Percentiles rank a stretch among this genome's conserved stretches.
These are phyloP conservation scores for Pyrenochaeta sp. DNA, from an alignment of 2,329 filamentous ascomycete species.

Conservation along the genomic window DNA sequence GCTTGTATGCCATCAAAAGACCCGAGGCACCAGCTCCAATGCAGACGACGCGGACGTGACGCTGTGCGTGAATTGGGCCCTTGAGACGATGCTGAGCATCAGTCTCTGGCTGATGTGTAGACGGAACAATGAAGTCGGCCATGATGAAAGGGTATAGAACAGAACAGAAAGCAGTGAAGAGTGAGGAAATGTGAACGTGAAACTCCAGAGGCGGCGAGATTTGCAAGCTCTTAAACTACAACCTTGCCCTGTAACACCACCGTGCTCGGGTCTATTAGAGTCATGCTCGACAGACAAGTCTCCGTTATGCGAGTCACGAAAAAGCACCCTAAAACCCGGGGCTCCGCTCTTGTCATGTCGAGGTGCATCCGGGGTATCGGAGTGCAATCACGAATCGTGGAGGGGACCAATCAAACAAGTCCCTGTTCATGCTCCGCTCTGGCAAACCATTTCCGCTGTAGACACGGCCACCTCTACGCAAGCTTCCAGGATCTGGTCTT, in stretches of 20 bases:
- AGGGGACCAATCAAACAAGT: conserved; percentile 1
- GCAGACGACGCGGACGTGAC: conserved; percentile 51
- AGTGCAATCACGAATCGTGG: conserved; percentile 12
- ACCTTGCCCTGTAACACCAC: not conserved
- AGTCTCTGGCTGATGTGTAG: conserved; percentile 23
- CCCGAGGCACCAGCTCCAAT: conserved; percentile 60
- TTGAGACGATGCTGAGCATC: conserved; percentile 35
- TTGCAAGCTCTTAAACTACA: conserved; percentile 8
- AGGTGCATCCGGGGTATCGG: conserved; percentile 5
- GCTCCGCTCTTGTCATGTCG: conserved; percentile 2
- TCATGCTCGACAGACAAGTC: conserved; percentile 4
- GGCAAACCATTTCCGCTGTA: conserved; percentile 25
- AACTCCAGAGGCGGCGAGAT: not conserved
- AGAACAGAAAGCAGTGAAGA: not conserved
- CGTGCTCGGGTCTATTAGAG: conserved; percentile 5
- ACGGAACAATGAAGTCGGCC: conserved; percentile 37
- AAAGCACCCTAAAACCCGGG: conserved; percentile 4
- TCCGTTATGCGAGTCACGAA: conserved; percentile 14
- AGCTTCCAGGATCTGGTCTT: not conserved
- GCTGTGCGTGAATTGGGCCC: conserved; percentile 45
- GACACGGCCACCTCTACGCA: not conserved
- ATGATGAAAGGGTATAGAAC: conserved; percentile 6
- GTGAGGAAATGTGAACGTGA: not conserved
- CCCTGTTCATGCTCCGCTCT: conserved; percentile 6
- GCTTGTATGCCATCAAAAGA: conserved; percentile 58